Conservation (phyloP, 495 filamentous ascomycete genomes). For the Penicillium atrosanguineum region DNA sequence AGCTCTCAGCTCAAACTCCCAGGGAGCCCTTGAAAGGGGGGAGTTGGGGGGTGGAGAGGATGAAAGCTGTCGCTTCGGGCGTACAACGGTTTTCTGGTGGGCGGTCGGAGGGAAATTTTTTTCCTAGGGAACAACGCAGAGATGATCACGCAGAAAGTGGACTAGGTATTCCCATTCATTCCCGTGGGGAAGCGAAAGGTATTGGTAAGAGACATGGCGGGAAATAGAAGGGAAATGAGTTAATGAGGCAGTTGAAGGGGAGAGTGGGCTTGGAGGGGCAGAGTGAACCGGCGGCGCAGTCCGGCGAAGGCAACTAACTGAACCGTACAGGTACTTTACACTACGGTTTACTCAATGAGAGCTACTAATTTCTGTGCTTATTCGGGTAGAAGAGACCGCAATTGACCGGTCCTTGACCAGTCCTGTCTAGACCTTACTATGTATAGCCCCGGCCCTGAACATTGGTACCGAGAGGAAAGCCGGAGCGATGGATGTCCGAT, state of each 20-base stretch:
- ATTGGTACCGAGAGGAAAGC: slow-evolving; percentile 18
- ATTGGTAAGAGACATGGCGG: slow-evolving; percentile 37
- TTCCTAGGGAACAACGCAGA: slow-evolving; percentile 14
- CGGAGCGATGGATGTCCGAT: slow-evolving; percentile 20
- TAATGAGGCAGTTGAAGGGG: slow-evolving; percentile 27
- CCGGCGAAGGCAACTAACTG: slow-evolving; percentile 19
- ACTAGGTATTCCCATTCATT: slow-evolving; percentile 46
- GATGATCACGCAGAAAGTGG: slow-evolving; percentile 11
- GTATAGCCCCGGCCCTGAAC: slow-evolving; percentile 11
- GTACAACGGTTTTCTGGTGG: slow-evolving; percentile 11
- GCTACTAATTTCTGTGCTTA: neutral
- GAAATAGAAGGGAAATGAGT: slow-evolving; percentile 24
- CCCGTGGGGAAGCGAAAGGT: slow-evolving; percentile 38
- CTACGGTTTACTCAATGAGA: neutral
- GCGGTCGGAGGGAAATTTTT: slow-evolving; percentile 36
- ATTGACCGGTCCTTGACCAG: neutral
- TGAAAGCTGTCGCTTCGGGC: slow-evolving; percentile 9
- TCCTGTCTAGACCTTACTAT: neutral
- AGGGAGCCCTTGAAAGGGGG: slow-evolving; percentile 12
- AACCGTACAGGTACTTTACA: slow-evolving; percentile 11
- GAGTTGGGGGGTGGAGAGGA: slow-evolving; percentile 2
- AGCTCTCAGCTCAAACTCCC: slow-evolving; percentile 13
- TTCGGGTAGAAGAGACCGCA: neutral
- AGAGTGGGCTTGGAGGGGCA: slow-evolving; percentile 31
- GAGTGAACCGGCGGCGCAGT: slow-evolving; percentile 21